Evolutionary conservation across 1,284 basidiomycete genomes (phyloP), one percentile per base, ranked within the genome.

Genomic region (Austroboletus niveus): DNA sequence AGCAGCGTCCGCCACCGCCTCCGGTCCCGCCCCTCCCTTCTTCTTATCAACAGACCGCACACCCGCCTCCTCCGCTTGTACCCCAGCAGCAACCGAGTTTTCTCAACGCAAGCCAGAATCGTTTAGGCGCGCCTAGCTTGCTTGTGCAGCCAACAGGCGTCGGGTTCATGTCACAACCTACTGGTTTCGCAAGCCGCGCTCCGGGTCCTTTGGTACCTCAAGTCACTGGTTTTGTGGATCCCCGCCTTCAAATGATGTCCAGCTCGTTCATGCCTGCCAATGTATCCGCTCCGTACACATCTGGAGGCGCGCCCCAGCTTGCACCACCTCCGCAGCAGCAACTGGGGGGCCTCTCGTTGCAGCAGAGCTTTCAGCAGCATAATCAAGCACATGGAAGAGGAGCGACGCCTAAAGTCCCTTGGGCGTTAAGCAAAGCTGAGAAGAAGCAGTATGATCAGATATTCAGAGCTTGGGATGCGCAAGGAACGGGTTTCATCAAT

Each of bases 371-470:
- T 68, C 85, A 89, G 69, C 86, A 91, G 62, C 80, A 87, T 58
- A 90, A 91, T 64, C 84, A 92, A 69, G 80, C 86, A 53, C 80
- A 85, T 7, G 86, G 89, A 1, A 81, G 83, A 34, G 72, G 66
- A 2, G 34, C 81, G 3, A 76, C 84, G 14, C 91, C 91, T 22
- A 86, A 84, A 62, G 79, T 98, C 24, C 86, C 93, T 0, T 99
- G 97, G 96, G 81, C 86, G 0, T 75, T 98, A 51, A 86, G 85
- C 20, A 90, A 91, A 68, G 84, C 87, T 36, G 96, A 99, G 76
- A 94, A 94, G 78, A 98, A 98, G 77, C 89, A 88, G 62, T 99
- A 99, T 66, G 94, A 98, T 69, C 83, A 91, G 66, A 96, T 98
- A 64, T 99, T 99, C 76, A 79, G 96, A 52, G 91, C 93, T 27